A percentile compares a stretch with the other conserved stretches of the same genome.
phyloP scores from a whole-genome alignment of 495 filamentous ascomycete species.

The Neurospora sp. region DNA sequence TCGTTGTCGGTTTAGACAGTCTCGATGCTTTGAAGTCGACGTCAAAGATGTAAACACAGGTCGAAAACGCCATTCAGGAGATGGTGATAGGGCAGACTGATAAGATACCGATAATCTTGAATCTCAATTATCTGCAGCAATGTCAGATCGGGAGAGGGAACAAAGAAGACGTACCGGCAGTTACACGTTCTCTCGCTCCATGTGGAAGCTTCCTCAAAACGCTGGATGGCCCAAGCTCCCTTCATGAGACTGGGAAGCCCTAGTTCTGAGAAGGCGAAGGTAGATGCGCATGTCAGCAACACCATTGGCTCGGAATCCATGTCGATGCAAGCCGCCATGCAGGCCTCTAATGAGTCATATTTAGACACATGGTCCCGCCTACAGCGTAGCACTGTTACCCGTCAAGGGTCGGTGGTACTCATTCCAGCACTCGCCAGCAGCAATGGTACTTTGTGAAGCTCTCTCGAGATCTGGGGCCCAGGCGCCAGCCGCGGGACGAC shows the following conservation, averaged over 20 bases:
- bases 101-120: neutral
- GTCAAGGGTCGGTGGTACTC: neutral
- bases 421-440: neutral
- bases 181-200: neutral
- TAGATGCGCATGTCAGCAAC: constrained; percentile 3
- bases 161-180: neutral
- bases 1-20: neutral
- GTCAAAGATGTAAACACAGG: constrained; percentile 7
- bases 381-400: neutral
- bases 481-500: constrained; percentile 1
- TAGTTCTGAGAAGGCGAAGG: constrained; percentile 14
- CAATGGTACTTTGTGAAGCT: neutral
- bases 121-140: neutral
- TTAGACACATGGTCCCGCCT: constrained; percentile 21
- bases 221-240: neutral
- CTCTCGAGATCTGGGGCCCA: neutral
- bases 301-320: constrained; percentile 14
- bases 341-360: constrained; percentile 24
- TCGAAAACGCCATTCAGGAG: constrained; percentile 4
- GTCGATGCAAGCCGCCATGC: constrained; percentile 16
- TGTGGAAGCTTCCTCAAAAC: neutral
- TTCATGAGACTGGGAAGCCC: neutral
- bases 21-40: constrained; percentile 10
- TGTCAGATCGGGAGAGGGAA: neutral
- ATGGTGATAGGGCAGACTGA: neutral